Percentiles rank a stretch among this genome's conserved stretches.
Evolutionary conservation across 2,329 filamentous ascomycete genomes (phyloP).

Genomic region (Cordyceps farinosa): DNA sequence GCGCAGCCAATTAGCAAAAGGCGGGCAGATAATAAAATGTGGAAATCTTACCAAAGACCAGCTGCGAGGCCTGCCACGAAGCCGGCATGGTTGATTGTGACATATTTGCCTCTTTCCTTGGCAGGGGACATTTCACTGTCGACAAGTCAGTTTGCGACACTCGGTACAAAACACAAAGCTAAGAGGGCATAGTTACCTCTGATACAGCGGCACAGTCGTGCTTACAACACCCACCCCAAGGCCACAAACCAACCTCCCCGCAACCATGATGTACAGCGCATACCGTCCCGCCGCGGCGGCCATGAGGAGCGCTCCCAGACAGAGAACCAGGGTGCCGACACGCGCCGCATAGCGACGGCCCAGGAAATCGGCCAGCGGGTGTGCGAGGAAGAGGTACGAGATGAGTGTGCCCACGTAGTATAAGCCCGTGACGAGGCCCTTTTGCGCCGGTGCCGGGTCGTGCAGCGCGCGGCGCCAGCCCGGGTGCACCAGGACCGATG

Average conservation of each 20-base stretch:
- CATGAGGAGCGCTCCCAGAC: slow-evolving; percentile 47
- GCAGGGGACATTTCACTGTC: slow-evolving; percentile 53
- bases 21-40: background rate
- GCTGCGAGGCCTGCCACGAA: slow-evolving; percentile 51
- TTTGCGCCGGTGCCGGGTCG: slow-evolving; percentile 42
- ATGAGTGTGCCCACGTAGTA: slow-evolving; percentile 57
- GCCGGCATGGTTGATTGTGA: slow-evolving; percentile 58
- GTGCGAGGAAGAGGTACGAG: slow-evolving; percentile 53
- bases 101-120: slow-evolving; percentile 49
- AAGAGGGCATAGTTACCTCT: slow-evolving; percentile 39
- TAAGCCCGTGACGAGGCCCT: slow-evolving; percentile 51
- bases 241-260: slow-evolving; percentile 50
- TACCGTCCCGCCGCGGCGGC: slow-evolving; percentile 38
- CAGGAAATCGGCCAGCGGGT: slow-evolving; percentile 47
- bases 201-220: slow-evolving; percentile 55
- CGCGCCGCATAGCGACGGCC: slow-evolving; percentile 51
- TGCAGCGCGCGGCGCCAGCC: slow-evolving; percentile 49
- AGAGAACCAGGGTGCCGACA: slow-evolving; percentile 43
- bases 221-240: slow-evolving; percentile 53
- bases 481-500: slow-evolving; percentile 53
- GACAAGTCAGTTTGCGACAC: background rate
- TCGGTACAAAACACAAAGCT: background rate
- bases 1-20: slow-evolving; percentile 9
- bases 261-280: slow-evolving; percentile 46
- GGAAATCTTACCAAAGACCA: slow-evolving; percentile 48